Evolutionary conservation across 2,329 filamentous ascomycete species (phyloP).

Genomic region (Cordyceps cicadae): DNA sequence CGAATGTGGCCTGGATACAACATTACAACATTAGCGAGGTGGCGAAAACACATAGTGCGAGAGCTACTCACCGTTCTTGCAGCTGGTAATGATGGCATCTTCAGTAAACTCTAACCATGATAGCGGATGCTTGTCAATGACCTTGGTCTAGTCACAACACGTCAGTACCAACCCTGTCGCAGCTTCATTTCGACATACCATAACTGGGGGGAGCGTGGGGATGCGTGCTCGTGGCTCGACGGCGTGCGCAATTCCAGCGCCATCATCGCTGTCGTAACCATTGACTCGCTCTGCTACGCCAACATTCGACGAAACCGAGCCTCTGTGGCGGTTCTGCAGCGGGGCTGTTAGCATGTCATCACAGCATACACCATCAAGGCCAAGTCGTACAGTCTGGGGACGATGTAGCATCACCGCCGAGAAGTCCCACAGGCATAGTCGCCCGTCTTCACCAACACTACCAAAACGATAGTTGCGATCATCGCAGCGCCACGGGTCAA

Average conservation of each 20-base stretch:
- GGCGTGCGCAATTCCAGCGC: constrained; percentile 59
- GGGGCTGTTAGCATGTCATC: not conserved
- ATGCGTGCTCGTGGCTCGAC: constrained; percentile 80
- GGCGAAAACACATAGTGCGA: not conserved
- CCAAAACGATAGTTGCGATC: constrained; percentile 93
- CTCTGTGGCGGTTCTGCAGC: constrained; percentile 30
- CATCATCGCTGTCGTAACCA: constrained; percentile 41
- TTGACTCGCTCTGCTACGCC: constrained; percentile 54
- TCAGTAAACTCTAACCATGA: constrained; percentile 92
- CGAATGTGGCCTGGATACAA: constrained; percentile 48
- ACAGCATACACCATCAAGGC: constrained; percentile 12
- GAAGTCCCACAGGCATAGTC: constrained; percentile 92
- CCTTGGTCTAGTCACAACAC: constrained; percentile 54
- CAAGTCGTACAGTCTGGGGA: constrained; percentile 65
- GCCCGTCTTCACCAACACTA: constrained; percentile 88
- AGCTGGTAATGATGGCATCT: constrained; percentile 85
- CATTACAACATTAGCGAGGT: constrained; percentile 10
- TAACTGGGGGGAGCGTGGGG: constrained; percentile 80
- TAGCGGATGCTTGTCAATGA: constrained; percentile 76
- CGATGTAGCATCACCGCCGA: constrained; percentile 92
- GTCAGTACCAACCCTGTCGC: constrained; percentile 10
- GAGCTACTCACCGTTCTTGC: constrained; percentile 65
- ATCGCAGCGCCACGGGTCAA: constrained; percentile 95
- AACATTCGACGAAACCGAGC: constrained; percentile 47
- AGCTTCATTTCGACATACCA: constrained; percentile 46